Percentiles rank a stretch among this genome's conserved stretches.
Conservation (phyloP, 768 basidiomycete genomes). For the Lactifluus echinatus region DNA sequence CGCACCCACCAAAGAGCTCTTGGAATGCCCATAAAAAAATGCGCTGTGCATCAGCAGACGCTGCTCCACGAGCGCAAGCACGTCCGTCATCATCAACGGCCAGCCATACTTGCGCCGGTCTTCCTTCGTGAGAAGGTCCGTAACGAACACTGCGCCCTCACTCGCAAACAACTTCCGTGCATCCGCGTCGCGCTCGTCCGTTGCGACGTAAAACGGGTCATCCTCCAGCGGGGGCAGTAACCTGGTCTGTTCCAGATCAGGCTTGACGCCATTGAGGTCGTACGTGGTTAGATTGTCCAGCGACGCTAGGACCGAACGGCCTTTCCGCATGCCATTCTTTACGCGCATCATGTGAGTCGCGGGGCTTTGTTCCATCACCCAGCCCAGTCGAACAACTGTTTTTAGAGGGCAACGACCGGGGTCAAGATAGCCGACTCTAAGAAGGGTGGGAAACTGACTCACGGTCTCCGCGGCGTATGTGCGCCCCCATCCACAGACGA, state of each 20-base stretch:
- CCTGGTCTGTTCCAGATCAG: constrained; percentile 6
- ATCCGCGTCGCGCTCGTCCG: constrained; percentile 34
- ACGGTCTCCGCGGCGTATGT: constrained; percentile 40
- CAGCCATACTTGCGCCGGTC: constrained; percentile 34
- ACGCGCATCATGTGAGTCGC: constrained; percentile 32
- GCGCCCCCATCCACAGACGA: constrained; percentile 35
- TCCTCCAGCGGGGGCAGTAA: background rate
- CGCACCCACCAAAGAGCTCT: constrained; percentile 34
- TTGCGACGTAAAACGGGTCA: constrained; percentile 29
- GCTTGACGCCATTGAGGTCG: constrained; percentile 1
- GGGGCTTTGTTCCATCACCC: constrained; percentile 31
- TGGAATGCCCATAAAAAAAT: constrained; percentile 33
- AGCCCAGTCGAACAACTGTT: constrained; percentile 29
- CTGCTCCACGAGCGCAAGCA: constrained; percentile 37
- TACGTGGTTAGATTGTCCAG: constrained; percentile 5
- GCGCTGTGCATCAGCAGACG: constrained; percentile 27
- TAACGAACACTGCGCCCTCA: constrained; percentile 33
- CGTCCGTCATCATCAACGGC: constrained; percentile 37
- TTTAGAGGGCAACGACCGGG: background rate
- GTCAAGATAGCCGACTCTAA: background rate
- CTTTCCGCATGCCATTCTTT: constrained; percentile 22
- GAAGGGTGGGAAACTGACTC: constrained; percentile 14
- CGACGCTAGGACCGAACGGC: constrained; percentile 24
- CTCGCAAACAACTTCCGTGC: constrained; percentile 28
- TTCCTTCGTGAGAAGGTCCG: constrained; percentile 36